Base-by-base conservation (phyloP, 805 yeast genomes). In the Zygosaccharomyces bailii region DNA sequence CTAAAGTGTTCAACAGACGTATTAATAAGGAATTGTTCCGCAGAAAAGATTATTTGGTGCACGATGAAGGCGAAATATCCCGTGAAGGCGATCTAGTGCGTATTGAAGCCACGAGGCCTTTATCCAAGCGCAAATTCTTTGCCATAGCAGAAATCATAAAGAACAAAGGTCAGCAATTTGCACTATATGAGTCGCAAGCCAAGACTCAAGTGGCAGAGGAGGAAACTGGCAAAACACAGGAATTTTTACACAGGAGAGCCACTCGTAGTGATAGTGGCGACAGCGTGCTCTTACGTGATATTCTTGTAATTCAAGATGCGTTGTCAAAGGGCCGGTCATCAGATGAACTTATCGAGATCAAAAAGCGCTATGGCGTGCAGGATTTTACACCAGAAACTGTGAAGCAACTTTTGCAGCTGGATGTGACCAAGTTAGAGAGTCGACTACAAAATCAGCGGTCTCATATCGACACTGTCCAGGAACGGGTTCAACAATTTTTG, bases 41-140 rank as follows among this genome's bases (percentile, higher is more conserved):
- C 58, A 79, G 89, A 70, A 86, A 84, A 58, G 95, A 87, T 59
- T 89, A 79, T 65, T 69, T 91, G 48, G 97, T 89, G 13, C 99
- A 91, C 65, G 99, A 91, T 65, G 96, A 91, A 69, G 88, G 86
- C 21, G 82, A 86, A 59, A 75, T 88, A 42, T 86, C 96, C 56
- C 83, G 89, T 61, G 96, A 89, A 64, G 99, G 99, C 35, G 99
- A 91, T 70, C 72, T 91, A 50, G 98, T 93, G 11, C 80, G 98
- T 66, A 87, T 91, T 46, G 96, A 91, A 66, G 78, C 87, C 27
- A 84, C 89, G 29, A 83, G 96, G 52, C 95, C 96, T 33, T 67
- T 89, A 33, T 82, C 95, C 13, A 78, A 90, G 13, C 74, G 82
- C 48, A 91, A 91, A 67, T 79, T 76, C 49, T 91, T 91, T 70